These are phyloP conservation scores for Nemania sp. DNA, from an alignment of 2,329 filamentous ascomycete genomes.

Conservation along the genomic window DNA sequence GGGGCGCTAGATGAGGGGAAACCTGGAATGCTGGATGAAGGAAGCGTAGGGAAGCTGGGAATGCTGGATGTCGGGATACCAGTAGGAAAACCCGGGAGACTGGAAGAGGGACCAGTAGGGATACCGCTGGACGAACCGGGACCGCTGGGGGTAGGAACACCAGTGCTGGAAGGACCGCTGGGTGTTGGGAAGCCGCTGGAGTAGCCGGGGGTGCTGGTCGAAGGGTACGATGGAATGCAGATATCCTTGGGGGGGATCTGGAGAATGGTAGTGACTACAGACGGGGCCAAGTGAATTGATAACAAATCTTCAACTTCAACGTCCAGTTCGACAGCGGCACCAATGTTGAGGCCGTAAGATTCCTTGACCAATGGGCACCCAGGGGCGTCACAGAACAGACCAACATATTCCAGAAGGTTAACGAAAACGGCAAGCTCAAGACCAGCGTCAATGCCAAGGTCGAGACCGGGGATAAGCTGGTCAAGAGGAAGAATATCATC, in stretches of 20 bases:
- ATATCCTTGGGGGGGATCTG: conserved; percentile 53
- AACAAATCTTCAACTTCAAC: conserved; percentile 53
- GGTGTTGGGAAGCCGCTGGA: conserved; percentile 19
- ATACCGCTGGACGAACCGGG: background rate
- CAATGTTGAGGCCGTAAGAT: conserved; percentile 55
- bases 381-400: conserved; percentile 54
- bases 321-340: conserved; percentile 52
- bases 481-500: conserved; percentile 47
- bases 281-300: conserved; percentile 56
- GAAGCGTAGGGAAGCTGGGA: background rate
- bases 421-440: conserved; percentile 61
- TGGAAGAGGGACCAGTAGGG: conserved; percentile 10
- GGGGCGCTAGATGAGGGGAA: background rate
- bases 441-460: conserved; percentile 54
- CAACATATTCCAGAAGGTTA: conserved; percentile 66
- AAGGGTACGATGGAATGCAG: conserved; percentile 47
- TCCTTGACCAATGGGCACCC: conserved; percentile 55
- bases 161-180: conserved; percentile 20
- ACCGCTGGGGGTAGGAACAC: conserved; percentile 20
- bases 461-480: conserved; percentile 38
- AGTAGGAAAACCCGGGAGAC: background rate
- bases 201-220: conserved; percentile 9
- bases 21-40: background rate
- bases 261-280: conserved; percentile 56
- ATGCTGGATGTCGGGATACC: conserved; percentile 17